Evolutionary conservation across 2,329 filamentous ascomycete genomes (phyloP).

Genomic region (Aspergillus cejpii): DNA sequence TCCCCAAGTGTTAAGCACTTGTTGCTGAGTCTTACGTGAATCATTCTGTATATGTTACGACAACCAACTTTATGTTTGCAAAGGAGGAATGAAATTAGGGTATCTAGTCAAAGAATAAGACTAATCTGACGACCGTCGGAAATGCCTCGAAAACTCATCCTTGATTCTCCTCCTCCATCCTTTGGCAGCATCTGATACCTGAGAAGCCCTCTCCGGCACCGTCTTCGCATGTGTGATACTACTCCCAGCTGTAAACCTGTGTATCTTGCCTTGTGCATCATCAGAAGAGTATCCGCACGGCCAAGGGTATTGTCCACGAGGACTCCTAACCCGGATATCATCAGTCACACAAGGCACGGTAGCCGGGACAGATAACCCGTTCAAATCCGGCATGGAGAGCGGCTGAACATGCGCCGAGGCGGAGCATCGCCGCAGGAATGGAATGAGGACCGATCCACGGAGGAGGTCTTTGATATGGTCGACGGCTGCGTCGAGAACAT

Average conservation of each 20-base stretch:
- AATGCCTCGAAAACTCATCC: not conserved
- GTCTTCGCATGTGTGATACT: not conserved
- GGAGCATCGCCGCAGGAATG: conserved; percentile 1
- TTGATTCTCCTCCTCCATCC: not conserved
- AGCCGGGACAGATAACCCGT: not conserved
- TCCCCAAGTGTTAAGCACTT: not conserved
- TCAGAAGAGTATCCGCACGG: not conserved
- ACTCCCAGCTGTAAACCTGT: not conserved
- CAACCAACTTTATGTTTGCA: no score
- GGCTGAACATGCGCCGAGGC: conserved; percentile 1
- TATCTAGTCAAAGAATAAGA: no score
- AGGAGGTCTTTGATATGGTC: conserved; percentile 1
- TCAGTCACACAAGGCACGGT: not conserved
- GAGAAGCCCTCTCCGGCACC: not conserved
- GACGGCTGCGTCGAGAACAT: not conserved
- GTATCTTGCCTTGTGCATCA: not conserved
- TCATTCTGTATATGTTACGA: no score
- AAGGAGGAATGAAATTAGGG: no score
- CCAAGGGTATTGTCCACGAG: not conserved
- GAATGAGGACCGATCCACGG: conserved; percentile 2
- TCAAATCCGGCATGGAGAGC: conserved; percentile 1
- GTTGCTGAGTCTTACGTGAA: no score
- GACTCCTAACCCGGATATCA: not conserved
- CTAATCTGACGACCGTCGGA: not conserved
- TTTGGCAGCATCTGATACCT: accelerated